A percentile compares a stretch with the other conserved stretches of the same genome.
Evolutionary conservation across 331 rosid genomes (phyloP).

Genomic region (Rhamnella rubrinervis): DNA sequence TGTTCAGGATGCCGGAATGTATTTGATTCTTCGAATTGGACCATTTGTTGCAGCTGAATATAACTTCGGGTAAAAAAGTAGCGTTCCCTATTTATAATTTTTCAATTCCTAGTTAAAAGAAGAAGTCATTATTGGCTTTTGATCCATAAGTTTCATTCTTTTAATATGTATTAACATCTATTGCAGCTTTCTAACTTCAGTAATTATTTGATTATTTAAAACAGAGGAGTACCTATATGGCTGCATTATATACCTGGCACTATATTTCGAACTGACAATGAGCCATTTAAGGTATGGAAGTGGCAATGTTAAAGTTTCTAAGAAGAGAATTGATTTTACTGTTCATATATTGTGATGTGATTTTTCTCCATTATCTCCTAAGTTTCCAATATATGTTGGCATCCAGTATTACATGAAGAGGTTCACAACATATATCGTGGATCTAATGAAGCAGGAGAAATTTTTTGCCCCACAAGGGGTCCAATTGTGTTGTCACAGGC

Average conservation of each 20-base stretch:
- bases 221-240: conserved; percentile 97
- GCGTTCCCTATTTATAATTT: background rate
- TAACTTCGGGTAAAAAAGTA: conserved; percentile 62
- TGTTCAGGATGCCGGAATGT: conserved; percentile 75
- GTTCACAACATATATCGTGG: conserved; percentile 74
- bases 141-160: background rate
- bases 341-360: background rate
- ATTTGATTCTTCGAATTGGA: conserved; percentile 86
- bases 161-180: background rate
- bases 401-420: conserved; percentile 80
- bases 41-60: conserved; percentile 95
- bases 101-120: background rate
- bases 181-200: background rate
- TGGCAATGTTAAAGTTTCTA: conserved; percentile 14
- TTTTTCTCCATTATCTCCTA: conserved; percentile 21
- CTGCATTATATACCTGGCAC: conserved; percentile 88
- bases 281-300: conserved; percentile 70
- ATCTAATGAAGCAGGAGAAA: conserved; percentile 89
- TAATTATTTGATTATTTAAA: conserved; percentile 26
- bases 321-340: background rate
- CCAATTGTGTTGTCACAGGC: conserved; percentile 96
- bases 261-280: conserved; percentile 76
- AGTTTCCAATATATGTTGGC: conserved; percentile 25
- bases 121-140: background rate
- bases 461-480: conserved; percentile 91